Percentiles rank a stretch among this genome's conserved stretches.
Evolutionary conservation across 2,329 filamentous ascomycete genomes (phyloP).

Genomic region (Colletotrichum euphorbiae): DNA sequence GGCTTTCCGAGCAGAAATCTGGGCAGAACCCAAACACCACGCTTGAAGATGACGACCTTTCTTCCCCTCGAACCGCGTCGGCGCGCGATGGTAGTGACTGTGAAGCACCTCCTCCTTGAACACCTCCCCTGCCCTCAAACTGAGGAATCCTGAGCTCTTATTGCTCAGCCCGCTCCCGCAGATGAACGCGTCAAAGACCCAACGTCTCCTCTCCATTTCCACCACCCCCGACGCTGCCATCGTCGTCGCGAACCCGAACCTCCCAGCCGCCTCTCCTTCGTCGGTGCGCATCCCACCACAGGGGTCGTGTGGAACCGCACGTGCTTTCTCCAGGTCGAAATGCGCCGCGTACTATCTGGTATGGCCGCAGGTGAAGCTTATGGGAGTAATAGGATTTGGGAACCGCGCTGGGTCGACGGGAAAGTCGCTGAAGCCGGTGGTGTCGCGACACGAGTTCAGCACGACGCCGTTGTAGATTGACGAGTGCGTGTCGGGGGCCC

Average conservation of each 20-base stretch:
- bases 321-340: constrained; percentile 49
- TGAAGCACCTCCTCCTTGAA: constrained; percentile 52
- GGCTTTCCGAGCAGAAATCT: constrained; percentile 52
- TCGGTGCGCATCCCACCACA: constrained; percentile 47
- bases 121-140: constrained; percentile 46
- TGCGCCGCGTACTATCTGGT: constrained; percentile 52
- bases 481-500: constrained; percentile 45
- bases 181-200: constrained; percentile 50
- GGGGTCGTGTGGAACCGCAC: constrained; percentile 49
- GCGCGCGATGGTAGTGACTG: constrained; percentile 52
- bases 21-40: constrained; percentile 53
- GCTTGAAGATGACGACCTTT: constrained; percentile 50
- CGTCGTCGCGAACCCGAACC: constrained; percentile 43
- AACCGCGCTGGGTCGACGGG: constrained; percentile 52
- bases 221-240: constrained; percentile 10
- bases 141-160: constrained; percentile 47
- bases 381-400: constrained; percentile 54
- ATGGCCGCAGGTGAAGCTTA: constrained; percentile 50
- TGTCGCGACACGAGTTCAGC: constrained; percentile 53
- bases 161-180: constrained; percentile 49
- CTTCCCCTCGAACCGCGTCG: constrained; percentile 50
- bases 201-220: constrained; percentile 40
- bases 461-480: constrained; percentile 52
- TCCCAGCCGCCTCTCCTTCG: constrained; percentile 46
- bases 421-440: constrained; percentile 53